Conservation (phyloP, 768 basidiomycete species). For the Rhodotorula taiwanensis region DNA sequence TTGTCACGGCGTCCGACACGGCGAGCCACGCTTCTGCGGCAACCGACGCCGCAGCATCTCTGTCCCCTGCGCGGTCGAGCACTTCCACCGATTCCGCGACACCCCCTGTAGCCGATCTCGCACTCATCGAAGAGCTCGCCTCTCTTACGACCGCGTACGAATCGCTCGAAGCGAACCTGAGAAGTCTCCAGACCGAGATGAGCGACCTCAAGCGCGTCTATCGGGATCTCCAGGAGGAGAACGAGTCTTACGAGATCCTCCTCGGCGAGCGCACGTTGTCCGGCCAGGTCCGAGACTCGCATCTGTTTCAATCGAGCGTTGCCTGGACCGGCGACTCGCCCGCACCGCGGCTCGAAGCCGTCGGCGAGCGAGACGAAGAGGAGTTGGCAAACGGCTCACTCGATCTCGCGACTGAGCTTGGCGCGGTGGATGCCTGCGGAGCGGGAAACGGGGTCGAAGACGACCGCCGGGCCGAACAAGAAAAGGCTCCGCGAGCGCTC, state of each 20-base stretch:
- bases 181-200: constrained; percentile 76
- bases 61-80: constrained; percentile 44
- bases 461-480: constrained; percentile 5
- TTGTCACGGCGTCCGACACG: too few relatives aligned
- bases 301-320: constrained; percentile 29
- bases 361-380: background rate
- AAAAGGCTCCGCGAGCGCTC: constrained; percentile 6
- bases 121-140: constrained; percentile 72
- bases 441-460: constrained; percentile 10
- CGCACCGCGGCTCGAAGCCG: background rate
- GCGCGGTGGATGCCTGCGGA: constrained; percentile 22
- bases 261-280: constrained; percentile 82
- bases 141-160: constrained; percentile 78
- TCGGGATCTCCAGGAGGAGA: constrained; percentile 70
- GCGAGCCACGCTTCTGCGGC: too few relatives aligned
- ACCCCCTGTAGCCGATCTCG: constrained; percentile 67
- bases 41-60: too few relatives aligned
- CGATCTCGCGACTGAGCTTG: constrained; percentile 39
- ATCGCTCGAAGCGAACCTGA: constrained; percentile 73
- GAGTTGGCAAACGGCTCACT: constrained; percentile 12
- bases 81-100: constrained; percentile 5
- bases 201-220: constrained; percentile 83
- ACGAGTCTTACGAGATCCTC: constrained; percentile 92
- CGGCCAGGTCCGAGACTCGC: constrained; percentile 52
- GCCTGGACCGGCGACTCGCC: constrained; percentile 10